Percentiles rank a stretch among this genome's conserved stretches.
Conservation (phyloP, 2,329 filamentous ascomycete genomes). For the Claviceps capensis region DNA sequence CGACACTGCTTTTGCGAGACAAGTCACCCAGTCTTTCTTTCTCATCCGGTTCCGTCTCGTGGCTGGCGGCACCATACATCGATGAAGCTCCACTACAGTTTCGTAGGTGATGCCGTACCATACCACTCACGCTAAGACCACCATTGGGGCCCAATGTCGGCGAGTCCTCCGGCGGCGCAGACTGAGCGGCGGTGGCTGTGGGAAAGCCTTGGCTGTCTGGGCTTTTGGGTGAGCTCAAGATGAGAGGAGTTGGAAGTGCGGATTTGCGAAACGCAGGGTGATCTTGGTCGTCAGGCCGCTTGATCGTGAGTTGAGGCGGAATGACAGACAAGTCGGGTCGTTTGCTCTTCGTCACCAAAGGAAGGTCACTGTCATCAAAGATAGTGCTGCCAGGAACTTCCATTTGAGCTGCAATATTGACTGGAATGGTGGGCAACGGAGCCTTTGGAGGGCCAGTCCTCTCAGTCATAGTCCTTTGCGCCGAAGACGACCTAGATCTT, state of each 20-base stretch:
- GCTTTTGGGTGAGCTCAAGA: slow-evolving; percentile 16
- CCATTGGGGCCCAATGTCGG: slow-evolving; percentile 59
- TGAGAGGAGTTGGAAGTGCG: slow-evolving; percentile 29
- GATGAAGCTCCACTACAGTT: slow-evolving; percentile 72
- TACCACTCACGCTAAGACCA: slow-evolving; percentile 69
- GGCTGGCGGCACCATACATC: slow-evolving; percentile 43
- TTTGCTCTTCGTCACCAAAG: slow-evolving; percentile 9
- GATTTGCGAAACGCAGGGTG: slow-evolving; percentile 40
- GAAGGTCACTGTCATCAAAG: slow-evolving; percentile 30
- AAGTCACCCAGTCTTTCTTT: neutral
- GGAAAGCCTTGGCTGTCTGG: slow-evolving; percentile 15
- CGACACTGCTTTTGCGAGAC: neutral
- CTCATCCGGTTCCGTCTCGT: slow-evolving; percentile 12
- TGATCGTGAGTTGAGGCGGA: slow-evolving; percentile 24
- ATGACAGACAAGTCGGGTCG: slow-evolving; percentile 5
- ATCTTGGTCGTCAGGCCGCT: slow-evolving; percentile 37
- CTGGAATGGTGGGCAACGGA: slow-evolving; percentile 14
- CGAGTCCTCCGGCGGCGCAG: slow-evolving; percentile 42
- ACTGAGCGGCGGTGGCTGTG: slow-evolving; percentile 7
- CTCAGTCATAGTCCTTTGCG: slow-evolving; percentile 22
- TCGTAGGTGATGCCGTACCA: slow-evolving; percentile 76
- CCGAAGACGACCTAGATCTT: slow-evolving; percentile 34
- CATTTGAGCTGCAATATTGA: slow-evolving; percentile 20
- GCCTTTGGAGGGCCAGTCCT: slow-evolving; percentile 15
- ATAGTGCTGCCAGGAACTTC: slow-evolving; percentile 25